phyloP scores from a whole-genome alignment of 345 rosid species.

The Linum lewisii region DNA sequence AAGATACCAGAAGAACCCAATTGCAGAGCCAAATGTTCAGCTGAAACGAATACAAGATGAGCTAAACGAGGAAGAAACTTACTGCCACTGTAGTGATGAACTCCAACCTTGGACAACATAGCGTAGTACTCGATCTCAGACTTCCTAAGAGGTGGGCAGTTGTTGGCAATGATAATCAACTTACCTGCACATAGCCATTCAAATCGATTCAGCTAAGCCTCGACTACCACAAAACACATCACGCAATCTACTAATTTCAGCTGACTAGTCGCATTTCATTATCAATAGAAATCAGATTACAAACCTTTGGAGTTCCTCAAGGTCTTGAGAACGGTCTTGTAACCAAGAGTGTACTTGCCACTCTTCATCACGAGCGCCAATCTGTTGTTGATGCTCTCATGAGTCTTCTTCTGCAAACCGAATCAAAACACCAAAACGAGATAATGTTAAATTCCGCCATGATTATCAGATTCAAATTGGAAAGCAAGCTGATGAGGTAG shows the following conservation, averaged over 20 bases:
- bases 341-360: slow-evolving; percentile 44
- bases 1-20: too few relatives aligned
- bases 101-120: slow-evolving; percentile 1
- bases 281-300: neutral
- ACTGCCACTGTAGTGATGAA: neutral
- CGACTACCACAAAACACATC: too few relatives aligned
- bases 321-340: slow-evolving; percentile 47
- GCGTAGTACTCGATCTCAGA: slow-evolving; percentile 11
- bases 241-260: too few relatives aligned
- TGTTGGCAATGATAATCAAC: slow-evolving; percentile 6
- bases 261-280: too few relatives aligned
- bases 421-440: too few relatives aligned
- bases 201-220: too few relatives aligned
- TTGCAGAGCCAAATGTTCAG: too few relatives aligned
- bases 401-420: slow-evolving; percentile 43
- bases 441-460: too few relatives aligned
- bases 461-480: too few relatives aligned
- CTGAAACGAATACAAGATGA: too few relatives aligned
- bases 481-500: too few relatives aligned
- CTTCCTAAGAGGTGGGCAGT: slow-evolving; percentile 8
- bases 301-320: slow-evolving; percentile 47
- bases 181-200: neutral
- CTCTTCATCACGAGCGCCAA: slow-evolving; percentile 55
- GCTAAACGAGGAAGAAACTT: too few relatives aligned
- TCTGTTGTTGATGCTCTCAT: slow-evolving; percentile 52